A percentile compares a stretch with the other conserved stretches of the same genome.
Conservation (phyloP, 2,329 filamentous ascomycete genomes). For the Paraphoma chrysanthemicola region DNA sequence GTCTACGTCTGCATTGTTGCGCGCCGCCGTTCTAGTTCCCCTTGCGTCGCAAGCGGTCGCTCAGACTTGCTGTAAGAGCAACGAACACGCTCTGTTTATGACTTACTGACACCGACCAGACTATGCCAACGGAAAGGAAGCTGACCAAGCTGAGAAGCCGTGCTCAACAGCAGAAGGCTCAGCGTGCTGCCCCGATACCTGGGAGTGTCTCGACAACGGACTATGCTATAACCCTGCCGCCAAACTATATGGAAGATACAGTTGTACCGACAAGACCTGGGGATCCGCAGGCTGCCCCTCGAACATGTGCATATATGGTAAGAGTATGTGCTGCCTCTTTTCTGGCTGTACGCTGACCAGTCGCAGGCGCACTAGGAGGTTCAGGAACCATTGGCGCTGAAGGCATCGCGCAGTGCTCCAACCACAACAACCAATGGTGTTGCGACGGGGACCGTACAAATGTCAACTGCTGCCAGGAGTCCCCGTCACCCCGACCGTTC, state of each 20-base stretch:
- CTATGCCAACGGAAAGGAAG: conserved; percentile 41
- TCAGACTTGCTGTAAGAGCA: conserved; percentile 39
- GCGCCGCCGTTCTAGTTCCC: conserved; percentile 21
- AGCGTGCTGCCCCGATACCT: conserved; percentile 46
- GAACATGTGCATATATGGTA: conserved; percentile 46
- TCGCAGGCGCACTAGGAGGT: conserved; percentile 12
- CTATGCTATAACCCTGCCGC: conserved; percentile 39
- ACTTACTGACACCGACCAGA: conserved; percentile 28
- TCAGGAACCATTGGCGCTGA: conserved; percentile 36
- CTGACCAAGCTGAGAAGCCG: conserved; percentile 38
- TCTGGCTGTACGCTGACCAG: conserved; percentile 1
- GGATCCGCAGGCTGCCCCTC: conserved; percentile 38
- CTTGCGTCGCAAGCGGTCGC: conserved; percentile 25
- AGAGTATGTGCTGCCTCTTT: background rate
- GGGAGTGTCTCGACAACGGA: conserved; percentile 48
- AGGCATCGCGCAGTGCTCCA: conserved; percentile 39
- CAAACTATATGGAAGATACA: conserved; percentile 41
- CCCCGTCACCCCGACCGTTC: conserved; percentile 39
- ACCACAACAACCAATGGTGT: conserved; percentile 45
- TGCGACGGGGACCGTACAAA: conserved; percentile 38
- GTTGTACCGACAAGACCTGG: conserved; percentile 46
- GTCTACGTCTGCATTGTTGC: conserved; percentile 24
- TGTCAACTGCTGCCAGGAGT: conserved; percentile 43
- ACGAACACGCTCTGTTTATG: background rate
- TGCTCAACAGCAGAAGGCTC: conserved; percentile 42